phyloP scores from a whole-genome alignment of 352 stramenopile species.

The Globisporangium rhizosaccharum region DNA sequence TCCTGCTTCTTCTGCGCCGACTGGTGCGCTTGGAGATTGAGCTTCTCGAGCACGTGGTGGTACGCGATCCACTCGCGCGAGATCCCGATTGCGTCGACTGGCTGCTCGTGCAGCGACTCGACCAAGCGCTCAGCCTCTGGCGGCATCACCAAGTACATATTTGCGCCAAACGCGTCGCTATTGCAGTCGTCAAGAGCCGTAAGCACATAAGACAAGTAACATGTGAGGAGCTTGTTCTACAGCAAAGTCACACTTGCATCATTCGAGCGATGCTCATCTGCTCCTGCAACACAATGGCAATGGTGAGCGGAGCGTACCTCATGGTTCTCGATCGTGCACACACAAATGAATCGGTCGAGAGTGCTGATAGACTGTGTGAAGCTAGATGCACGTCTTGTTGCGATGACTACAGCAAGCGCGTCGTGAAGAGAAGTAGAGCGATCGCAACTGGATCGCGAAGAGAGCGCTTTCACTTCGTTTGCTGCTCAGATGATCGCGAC shows the following conservation, averaged over 20 bases:
- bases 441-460: background rate
- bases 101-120: conserved; percentile 60
- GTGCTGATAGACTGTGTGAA: background rate
- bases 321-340: background rate
- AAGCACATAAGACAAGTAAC: background rate
- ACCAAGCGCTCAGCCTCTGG: conserved; percentile 81
- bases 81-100: conserved; percentile 52
- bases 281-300: background rate
- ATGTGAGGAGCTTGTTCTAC: background rate
- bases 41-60: conserved; percentile 86
- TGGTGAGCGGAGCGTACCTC: background rate
- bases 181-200: background rate
- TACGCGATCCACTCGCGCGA: conserved; percentile 78
- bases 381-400: too few species aligned
- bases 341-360: background rate
- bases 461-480: background rate
- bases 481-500: too few species aligned
- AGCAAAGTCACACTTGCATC: background rate
- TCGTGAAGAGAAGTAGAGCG: too few species aligned
- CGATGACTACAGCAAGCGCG: background rate
- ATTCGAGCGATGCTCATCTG: background rate
- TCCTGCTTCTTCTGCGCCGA: conserved; percentile 87
- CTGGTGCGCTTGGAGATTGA: conserved; percentile 93
- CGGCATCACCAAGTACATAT: conserved; percentile 63
- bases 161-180: conserved; percentile 7